A percentile compares a stretch with the other conserved stretches of the same genome.
Conservation (phyloP, 306 rosid genomes). For the Rosa chinensis region DNA sequence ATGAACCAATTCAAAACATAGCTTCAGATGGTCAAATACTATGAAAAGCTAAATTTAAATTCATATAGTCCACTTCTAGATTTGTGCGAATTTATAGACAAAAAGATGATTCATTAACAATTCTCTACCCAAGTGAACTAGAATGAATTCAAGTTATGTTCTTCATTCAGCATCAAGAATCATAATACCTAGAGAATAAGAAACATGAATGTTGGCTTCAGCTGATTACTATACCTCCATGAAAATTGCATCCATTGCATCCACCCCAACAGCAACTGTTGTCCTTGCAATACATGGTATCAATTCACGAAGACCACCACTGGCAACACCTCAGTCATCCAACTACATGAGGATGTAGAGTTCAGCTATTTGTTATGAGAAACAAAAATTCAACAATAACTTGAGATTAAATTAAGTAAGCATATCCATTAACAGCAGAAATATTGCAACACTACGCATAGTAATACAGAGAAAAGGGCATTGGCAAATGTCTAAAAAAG, state of each 20-base stretch:
- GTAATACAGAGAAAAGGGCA: neutral
- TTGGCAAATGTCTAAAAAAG: too few relatives aligned
- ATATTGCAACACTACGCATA: neutral
- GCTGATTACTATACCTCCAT: conserved; percentile 70
- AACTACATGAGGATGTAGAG: conserved; percentile 48
- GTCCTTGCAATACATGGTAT: conserved; percentile 97
- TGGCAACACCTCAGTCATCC: conserved; percentile 98
- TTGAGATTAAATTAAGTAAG: neutral
- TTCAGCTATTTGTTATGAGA: conserved; percentile 23
- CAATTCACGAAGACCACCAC: conserved; percentile 96
- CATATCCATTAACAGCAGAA: neutral
- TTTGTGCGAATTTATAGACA: neutral
- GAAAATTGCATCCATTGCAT: conserved; percentile 95
- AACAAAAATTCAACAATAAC: neutral
- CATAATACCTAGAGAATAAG: neutral
- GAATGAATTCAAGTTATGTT: neutral
- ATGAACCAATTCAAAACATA: neutral
- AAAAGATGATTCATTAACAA: neutral
- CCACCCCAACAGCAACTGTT: conserved; percentile 95
- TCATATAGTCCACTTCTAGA: neutral
- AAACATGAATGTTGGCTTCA: conserved; percentile 2
- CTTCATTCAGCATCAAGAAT: neutral
- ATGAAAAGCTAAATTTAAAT: neutral
- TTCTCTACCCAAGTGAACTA: neutral
- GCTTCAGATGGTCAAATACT: neutral